These are phyloP conservation scores for Lecanosticta acicola DNA, from an alignment of 2,329 filamentous ascomycete species.

Conservation along the genomic window DNA sequence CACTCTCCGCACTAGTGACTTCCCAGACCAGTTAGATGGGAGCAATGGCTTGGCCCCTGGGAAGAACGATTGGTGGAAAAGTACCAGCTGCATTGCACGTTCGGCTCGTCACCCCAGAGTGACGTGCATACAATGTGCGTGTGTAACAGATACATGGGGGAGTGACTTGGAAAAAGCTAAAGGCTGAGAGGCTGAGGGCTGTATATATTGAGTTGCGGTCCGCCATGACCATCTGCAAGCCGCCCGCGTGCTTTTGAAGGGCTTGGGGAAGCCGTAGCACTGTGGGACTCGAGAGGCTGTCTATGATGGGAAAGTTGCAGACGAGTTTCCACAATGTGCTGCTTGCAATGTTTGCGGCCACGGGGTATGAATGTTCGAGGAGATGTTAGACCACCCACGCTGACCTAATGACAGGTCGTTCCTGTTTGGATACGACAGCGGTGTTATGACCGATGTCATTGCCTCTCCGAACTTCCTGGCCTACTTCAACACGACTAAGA, in stretches of 20 bases:
- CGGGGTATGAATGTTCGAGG: constrained; percentile 17
- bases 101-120: constrained; percentile 2
- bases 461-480: constrained; percentile 51
- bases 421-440: constrained; percentile 42
- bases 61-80: constrained; percentile 12
- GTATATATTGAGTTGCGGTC: constrained; percentile 1
- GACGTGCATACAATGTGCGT: constrained; percentile 7
- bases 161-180: constrained; percentile 7
- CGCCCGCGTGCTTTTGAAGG: not conserved
- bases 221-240: not conserved
- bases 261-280: not conserved
- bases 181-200: constrained; percentile 1
- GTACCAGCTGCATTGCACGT: not conserved
- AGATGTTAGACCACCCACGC: too few species aligned
- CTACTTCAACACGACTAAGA: constrained; percentile 51
- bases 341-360: constrained; percentile 26
- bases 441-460: constrained; percentile 49
- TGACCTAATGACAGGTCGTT: constrained; percentile 28
- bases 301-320: constrained; percentile 16
- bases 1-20: constrained; percentile 14
- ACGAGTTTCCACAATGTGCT: constrained; percentile 26
- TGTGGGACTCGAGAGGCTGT: not conserved
- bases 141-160: constrained; percentile 1
- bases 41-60: not conserved
- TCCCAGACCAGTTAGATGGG: constrained; percentile 9